These are phyloP conservation scores for Colletotrichum falcatum DNA, from an alignment of 2,329 filamentous ascomycete species.

Conservation along the genomic window DNA sequence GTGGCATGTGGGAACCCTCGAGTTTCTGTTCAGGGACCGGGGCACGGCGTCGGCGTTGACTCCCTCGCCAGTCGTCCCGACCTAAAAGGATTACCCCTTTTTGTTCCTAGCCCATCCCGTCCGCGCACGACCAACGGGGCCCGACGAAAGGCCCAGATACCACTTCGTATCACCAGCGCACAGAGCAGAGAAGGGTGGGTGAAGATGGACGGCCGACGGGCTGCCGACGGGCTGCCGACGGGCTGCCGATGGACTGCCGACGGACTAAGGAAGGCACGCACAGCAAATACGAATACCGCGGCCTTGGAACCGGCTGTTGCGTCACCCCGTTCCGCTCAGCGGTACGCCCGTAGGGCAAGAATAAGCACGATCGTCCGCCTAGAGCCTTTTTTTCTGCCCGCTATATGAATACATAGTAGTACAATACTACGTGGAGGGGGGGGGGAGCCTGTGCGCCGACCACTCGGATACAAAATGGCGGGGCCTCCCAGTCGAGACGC, in stretches of 20 bases:
- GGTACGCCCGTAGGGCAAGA: constrained; percentile 30
- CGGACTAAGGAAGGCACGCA: background rate
- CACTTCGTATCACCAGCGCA: constrained; percentile 10
- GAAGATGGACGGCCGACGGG: too few relatives aligned
- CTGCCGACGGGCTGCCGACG: too few relatives aligned
- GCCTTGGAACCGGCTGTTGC: constrained; percentile 14
- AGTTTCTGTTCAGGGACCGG: constrained; percentile 24
- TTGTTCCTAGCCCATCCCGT: constrained; percentile 11
- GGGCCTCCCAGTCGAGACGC: constrained; percentile 37
- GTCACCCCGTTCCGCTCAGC: background rate
- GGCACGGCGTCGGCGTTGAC: background rate
- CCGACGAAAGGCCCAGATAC: constrained; percentile 18
- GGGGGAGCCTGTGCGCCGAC: constrained; percentile 8
- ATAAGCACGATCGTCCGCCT: constrained; percentile 37
- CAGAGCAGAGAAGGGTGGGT: background rate
- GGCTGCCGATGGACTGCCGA: background rate
- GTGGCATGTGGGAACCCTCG: background rate
- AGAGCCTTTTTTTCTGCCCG: constrained; percentile 3
- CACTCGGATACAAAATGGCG: constrained; percentile 22
- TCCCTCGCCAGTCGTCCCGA: constrained; percentile 1
- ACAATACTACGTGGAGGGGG: background rate
- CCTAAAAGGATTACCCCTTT: constrained; percentile 4
- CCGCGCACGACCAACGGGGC: background rate
- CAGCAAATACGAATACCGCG: constrained; percentile 14
- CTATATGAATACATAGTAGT: background rate